Evolutionary conservation across 2,329 filamentous ascomycete genomes (phyloP), one percentile per base, ranked within the genome.

Genomic region (Botrytis porri): DNA sequence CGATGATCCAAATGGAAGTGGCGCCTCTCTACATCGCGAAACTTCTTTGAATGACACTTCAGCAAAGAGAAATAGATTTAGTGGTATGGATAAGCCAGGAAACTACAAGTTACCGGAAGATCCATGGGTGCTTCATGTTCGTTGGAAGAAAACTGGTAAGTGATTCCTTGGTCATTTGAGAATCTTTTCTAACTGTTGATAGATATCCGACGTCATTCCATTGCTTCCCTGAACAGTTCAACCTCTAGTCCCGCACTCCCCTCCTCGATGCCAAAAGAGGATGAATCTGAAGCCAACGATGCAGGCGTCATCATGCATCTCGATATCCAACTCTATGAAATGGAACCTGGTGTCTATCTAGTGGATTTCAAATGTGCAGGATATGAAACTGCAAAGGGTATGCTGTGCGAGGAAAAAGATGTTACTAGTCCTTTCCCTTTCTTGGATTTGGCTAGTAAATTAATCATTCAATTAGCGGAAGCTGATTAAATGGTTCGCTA

Each of bases 321-420:
- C 81, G 95, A 97, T 77, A 98, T 99, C 76, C 96, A 98, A 81
- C 91, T 98, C 69, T 98, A 98, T 83, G 92, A 94, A 80, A 94
- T 98, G 85, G 95, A 98, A 82, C 90, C 90, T 73, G 92, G 93
- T 72, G 95, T 96, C 77, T 98, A 95, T 82, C 91, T 99, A 75
- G 96, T 99, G 66, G 96, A 99, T 82, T 99, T 99, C 86, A 98
- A 98, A 82, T 98, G 95, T 82, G 95, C 96, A 22, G 96, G 96
- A 32, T 99, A 99, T 83, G 96, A 99, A 84, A 93, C 88, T 64
- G 80, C 85, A 20, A 86, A 96, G 72, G 91, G 95, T 66, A 89
- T 91, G 76, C 84, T 92, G 69, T 84, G 94, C 69, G 94, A 96
- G 79, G 94, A 98, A 84, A 98, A 98, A 87, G 93, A 97, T 80